A percentile compares a stretch with the other conserved stretches of the same genome.
Conservation (phyloP, 495 filamentous ascomycete species). For the Schizothecium vesticola region DNA sequence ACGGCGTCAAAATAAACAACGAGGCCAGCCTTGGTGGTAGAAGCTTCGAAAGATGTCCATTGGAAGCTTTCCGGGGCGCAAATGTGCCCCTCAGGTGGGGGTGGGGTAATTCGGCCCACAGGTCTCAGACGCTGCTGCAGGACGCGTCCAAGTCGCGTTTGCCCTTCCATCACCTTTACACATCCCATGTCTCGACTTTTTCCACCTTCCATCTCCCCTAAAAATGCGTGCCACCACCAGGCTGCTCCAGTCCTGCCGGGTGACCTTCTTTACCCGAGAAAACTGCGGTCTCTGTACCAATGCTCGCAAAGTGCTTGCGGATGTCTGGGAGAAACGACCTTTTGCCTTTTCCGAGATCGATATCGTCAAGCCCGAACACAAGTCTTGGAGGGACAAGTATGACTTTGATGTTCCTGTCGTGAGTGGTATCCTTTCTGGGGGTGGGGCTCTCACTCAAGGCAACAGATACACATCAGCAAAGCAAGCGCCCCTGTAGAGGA, state of each 20-base stretch:
- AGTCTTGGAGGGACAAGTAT: constrained; percentile 73
- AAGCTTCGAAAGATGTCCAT: constrained; percentile 19
- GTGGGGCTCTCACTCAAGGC: neutral
- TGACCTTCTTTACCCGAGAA: constrained; percentile 78
- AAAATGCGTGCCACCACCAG: constrained; percentile 36
- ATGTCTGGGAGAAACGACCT: constrained; percentile 60
- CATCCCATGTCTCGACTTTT: neutral
- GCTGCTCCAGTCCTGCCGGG: constrained; percentile 55
- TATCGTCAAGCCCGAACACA: constrained; percentile 60
- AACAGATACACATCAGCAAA: constrained; percentile 62
- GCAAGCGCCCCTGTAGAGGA: constrained; percentile 41
- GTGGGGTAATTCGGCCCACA: constrained; percentile 9
- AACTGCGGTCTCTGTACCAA: constrained; percentile 75
- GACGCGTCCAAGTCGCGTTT: constrained; percentile 1
- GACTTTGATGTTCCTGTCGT: constrained; percentile 89
- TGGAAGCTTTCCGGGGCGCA: constrained; percentile 6
- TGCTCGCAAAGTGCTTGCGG: constrained; percentile 65
- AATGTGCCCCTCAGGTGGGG: constrained; percentile 13
- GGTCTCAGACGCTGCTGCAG: neutral
- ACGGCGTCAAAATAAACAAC: constrained; percentile 1
- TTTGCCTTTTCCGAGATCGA: constrained; percentile 78
- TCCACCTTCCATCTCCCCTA: neutral
- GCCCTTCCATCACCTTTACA: neutral
- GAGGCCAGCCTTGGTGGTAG: constrained; percentile 1
- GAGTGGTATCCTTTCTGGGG: constrained; percentile 17